Percentiles rank a stretch among this genome's conserved stretches.
These are phyloP conservation scores for Calonectria crousiana DNA, from an alignment of 2,329 filamentous ascomycete genomes.

Conservation along the genomic window DNA sequence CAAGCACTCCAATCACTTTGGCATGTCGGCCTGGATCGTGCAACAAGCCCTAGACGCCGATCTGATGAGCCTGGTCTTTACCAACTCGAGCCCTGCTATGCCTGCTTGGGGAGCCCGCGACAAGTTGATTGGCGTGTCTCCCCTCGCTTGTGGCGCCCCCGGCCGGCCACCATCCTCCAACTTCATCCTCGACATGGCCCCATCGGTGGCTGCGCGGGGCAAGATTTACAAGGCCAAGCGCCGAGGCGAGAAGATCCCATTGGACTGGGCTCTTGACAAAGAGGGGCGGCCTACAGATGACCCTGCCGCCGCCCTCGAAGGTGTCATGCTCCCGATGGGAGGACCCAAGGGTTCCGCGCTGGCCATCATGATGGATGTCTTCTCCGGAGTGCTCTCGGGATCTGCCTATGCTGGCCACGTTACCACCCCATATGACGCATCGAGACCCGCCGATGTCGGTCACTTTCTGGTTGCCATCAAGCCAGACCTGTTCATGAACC, in stretches of 20 bases:
- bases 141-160: conserved; percentile 82
- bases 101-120: conserved; percentile 77
- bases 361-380: conserved; percentile 90
- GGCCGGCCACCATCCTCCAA: conserved; percentile 61
- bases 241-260: conserved; percentile 76
- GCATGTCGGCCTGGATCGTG: conserved; percentile 86
- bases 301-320: conserved; percentile 76
- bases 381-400: conserved; percentile 82
- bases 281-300: conserved; percentile 79
- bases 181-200: conserved; percentile 84
- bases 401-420: conserved; percentile 84
- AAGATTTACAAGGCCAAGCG: conserved; percentile 79
- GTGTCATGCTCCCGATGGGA: conserved; percentile 89
- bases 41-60: conserved; percentile 80
- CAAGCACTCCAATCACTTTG: conserved; percentile 85
- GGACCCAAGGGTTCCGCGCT: conserved; percentile 85
- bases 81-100: conserved; percentile 78
- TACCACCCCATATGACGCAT: conserved; percentile 80
- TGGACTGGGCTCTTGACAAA: conserved; percentile 80
- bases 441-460: conserved; percentile 76
- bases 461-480: conserved; percentile 81
- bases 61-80: conserved; percentile 79
- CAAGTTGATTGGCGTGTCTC: conserved; percentile 80
- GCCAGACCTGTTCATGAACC: conserved; percentile 78
- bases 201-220: conserved; percentile 76